Evolutionary conservation across 2,329 filamentous ascomycete genomes (phyloP).

Genomic region (Endothia cerciana): DNA sequence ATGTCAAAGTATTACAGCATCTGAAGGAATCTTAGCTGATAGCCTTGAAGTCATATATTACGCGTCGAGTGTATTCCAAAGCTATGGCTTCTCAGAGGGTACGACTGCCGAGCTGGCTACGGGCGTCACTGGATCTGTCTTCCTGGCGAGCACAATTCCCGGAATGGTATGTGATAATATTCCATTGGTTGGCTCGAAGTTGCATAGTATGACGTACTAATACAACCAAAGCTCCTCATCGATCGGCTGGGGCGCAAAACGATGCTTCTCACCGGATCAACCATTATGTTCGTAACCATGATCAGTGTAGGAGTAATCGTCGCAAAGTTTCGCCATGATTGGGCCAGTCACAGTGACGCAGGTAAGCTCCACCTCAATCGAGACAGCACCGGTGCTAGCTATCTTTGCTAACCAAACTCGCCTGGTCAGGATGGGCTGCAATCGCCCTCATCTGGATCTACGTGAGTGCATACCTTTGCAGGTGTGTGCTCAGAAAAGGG

Average conservation of each 20-base stretch:
- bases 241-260: slow-evolving; percentile 47
- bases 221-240: slow-evolving; percentile 53
- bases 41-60: slow-evolving; percentile 23
- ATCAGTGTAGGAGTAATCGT: slow-evolving; percentile 47
- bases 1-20: background rate
- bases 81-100: slow-evolving; percentile 32
- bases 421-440: slow-evolving; percentile 40
- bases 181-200: background rate
- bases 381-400: background rate
- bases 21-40: background rate
- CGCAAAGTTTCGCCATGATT: slow-evolving; percentile 42
- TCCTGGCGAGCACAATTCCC: slow-evolving; percentile 37
- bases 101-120: slow-evolving; percentile 40
- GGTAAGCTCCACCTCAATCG: background rate
- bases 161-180: slow-evolving; percentile 14
- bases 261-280: slow-evolving; percentile 42
- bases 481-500: background rate
- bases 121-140: slow-evolving; percentile 40
- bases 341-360: slow-evolving; percentile 41
- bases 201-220: slow-evolving; percentile 38
- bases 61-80: slow-evolving; percentile 28
- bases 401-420: background rate
- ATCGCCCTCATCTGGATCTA: slow-evolving; percentile 42
- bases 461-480: slow-evolving; percentile 21
- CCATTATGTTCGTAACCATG: slow-evolving; percentile 45